Conservation (phyloP, 495 filamentous ascomycete genomes). For the Neurospora pannonica region DNA sequence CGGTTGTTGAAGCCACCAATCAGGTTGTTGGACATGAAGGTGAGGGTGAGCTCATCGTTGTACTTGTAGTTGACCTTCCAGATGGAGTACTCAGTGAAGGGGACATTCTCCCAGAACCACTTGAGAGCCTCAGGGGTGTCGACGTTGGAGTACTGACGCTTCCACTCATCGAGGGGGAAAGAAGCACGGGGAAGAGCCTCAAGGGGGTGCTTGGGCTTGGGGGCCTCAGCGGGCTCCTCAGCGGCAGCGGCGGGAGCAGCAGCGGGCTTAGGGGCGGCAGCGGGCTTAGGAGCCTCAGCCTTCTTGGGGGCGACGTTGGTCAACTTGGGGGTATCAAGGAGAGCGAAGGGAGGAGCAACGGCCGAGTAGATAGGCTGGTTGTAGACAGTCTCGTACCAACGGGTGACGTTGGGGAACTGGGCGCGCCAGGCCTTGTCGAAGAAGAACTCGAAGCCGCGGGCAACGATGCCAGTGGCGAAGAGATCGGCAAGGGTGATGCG, state of each 20-base stretch:
- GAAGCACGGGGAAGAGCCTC: constrained; percentile 74
- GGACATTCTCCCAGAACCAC: constrained; percentile 97
- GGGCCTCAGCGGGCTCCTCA: constrained; percentile 57
- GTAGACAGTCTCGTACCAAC: constrained; percentile 90
- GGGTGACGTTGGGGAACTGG: constrained; percentile 71
- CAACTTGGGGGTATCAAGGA: constrained; percentile 73
- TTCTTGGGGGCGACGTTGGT: constrained; percentile 91
- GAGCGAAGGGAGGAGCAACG: constrained; percentile 59
- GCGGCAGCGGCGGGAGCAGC: constrained; percentile 58
- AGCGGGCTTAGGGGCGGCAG: constrained; percentile 46
- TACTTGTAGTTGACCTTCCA: constrained; percentile 95
- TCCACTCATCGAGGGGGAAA: constrained; percentile 88
- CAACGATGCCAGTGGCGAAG: constrained; percentile 67
- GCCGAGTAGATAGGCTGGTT: constrained; percentile 84
- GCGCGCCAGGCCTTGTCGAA: constrained; percentile 81
- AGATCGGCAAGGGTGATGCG: constrained; percentile 93
- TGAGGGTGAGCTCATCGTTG: constrained; percentile 90
- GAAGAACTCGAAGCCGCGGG: constrained; percentile 77
- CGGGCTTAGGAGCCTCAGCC: constrained; percentile 48
- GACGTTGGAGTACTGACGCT: constrained; percentile 96
- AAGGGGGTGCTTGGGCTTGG: constrained; percentile 94
- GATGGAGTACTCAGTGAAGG: constrained; percentile 87
- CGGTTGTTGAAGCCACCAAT: constrained; percentile 96
- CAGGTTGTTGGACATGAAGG: constrained; percentile 97
- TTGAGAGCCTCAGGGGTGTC: constrained; percentile 82